Conservation (phyloP, 2,329 filamentous ascomycete species). For the Cercospora sojina region DNA sequence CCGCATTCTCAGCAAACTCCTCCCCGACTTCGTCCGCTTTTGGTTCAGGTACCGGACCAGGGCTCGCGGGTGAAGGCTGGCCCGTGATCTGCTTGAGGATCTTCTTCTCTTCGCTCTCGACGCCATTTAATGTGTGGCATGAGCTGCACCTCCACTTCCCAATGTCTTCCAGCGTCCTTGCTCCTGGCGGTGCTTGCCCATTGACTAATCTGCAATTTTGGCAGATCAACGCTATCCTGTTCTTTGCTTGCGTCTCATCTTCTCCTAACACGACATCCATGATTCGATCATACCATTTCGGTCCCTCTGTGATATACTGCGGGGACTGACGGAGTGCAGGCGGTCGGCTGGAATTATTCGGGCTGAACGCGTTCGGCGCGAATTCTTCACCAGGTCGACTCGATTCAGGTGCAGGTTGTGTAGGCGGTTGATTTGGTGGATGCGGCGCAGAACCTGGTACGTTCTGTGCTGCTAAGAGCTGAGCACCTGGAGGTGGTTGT, state of each 20-base stretch:
- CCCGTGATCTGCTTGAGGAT: slow-evolving; percentile 64
- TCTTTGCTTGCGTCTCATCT: slow-evolving; percentile 89
- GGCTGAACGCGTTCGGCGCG: slow-evolving; percentile 66
- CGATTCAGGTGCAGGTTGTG: slow-evolving; percentile 20
- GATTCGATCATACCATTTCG: slow-evolving; percentile 90
- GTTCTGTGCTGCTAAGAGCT: slow-evolving; percentile 12
- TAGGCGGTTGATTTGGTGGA: slow-evolving; percentile 11
- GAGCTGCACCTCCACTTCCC: slow-evolving; percentile 85
- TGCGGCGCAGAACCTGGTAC: slow-evolving; percentile 10
- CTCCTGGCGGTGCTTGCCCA: slow-evolving; percentile 89
- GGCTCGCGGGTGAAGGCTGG: slow-evolving; percentile 16
- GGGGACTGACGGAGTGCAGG: slow-evolving; percentile 22
- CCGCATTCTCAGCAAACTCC: slow-evolving; percentile 26
- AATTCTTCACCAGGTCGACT: slow-evolving; percentile 58
- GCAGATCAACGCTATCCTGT: slow-evolving; percentile 86
- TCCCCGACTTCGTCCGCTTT: slow-evolving; percentile 14
- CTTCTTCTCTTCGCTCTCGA: slow-evolving; percentile 71
- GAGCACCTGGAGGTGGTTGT: slow-evolving; percentile 19
- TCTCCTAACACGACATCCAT: slow-evolving; percentile 90
- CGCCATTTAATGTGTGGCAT: slow-evolving; percentile 80
- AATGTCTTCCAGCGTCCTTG: slow-evolving; percentile 71
- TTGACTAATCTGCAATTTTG: slow-evolving; percentile 81
- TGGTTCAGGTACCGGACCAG: slow-evolving; percentile 2
- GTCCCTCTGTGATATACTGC: slow-evolving; percentile 33
- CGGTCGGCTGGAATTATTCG: slow-evolving; percentile 58